These are phyloP conservation scores for Tolypocladium guangdongense DNA, from an alignment of 2,329 filamentous ascomycete species.

Conservation along the genomic window DNA sequence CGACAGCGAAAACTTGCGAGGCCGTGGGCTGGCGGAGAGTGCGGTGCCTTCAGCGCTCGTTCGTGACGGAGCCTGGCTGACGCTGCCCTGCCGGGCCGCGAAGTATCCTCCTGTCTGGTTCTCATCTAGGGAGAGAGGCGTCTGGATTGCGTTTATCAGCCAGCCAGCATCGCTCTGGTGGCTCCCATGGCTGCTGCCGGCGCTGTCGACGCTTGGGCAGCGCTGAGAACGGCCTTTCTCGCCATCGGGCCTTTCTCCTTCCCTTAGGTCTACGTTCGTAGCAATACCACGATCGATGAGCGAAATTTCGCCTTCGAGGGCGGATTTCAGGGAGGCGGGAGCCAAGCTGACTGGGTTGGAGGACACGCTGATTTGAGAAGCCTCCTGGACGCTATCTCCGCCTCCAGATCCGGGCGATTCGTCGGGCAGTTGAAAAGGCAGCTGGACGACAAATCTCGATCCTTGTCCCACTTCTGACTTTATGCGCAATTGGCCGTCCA, in stretches of 20 bases:
- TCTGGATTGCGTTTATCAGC: conserved; percentile 61
- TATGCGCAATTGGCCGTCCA: conserved; percentile 76
- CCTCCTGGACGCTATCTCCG: conserved; percentile 3
- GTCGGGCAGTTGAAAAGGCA: conserved; percentile 58
- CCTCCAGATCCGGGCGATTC: conserved; percentile 18
- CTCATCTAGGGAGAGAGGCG: conserved; percentile 35
- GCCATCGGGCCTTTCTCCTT: conserved; percentile 3
- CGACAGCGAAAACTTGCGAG: not conserved
- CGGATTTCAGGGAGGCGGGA: conserved; percentile 13
- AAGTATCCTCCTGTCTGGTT: conserved; percentile 21
- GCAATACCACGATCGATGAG: conserved; percentile 41
- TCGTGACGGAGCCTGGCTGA: conserved; percentile 3
- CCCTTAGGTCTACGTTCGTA: conserved; percentile 8
- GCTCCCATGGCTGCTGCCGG: conserved; percentile 31
- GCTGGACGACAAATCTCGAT: conserved; percentile 68
- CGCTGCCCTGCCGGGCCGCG: conserved; percentile 3
- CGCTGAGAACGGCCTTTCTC: conserved; percentile 11
- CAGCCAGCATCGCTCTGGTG: conserved; percentile 54
- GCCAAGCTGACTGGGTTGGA: conserved; percentile 9
- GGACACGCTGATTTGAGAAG: conserved; percentile 3
- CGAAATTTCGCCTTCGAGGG: conserved; percentile 44
- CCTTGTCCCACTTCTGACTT: conserved; percentile 78
- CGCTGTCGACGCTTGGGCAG: conserved; percentile 27
- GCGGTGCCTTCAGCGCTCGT: conserved; percentile 1
- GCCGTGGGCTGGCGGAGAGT: conserved; percentile 7